phyloP scores from a whole-genome alignment of 2,329 filamentous ascomycete genomes.

The Colletotrichum falcatum region DNA sequence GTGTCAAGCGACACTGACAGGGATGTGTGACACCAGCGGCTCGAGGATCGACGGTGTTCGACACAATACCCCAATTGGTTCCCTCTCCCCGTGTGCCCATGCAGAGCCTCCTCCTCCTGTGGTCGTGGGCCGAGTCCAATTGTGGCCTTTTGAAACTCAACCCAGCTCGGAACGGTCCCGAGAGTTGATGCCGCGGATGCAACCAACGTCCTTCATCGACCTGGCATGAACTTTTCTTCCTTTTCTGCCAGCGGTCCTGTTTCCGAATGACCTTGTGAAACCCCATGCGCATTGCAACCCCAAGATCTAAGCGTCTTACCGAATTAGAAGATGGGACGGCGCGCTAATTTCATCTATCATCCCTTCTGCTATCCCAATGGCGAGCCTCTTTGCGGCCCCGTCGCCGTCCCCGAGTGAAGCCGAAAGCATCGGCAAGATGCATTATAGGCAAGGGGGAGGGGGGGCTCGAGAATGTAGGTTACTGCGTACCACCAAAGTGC shows the following conservation, averaged over 20 bases:
- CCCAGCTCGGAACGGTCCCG: constrained; percentile 35
- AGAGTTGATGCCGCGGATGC: constrained; percentile 33
- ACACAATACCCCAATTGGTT: background rate
- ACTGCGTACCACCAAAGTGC: background rate
- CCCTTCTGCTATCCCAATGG: background rate
- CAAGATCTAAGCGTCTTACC: constrained; percentile 18
- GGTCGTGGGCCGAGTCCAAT: constrained; percentile 19
- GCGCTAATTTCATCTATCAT: constrained; percentile 30
- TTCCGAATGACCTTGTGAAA: constrained; percentile 38
- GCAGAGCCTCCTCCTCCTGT: constrained; percentile 23
- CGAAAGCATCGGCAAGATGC: constrained; percentile 6
- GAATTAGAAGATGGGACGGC: constrained; percentile 33
- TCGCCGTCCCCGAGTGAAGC: constrained; percentile 12
- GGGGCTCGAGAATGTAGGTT: background rate
- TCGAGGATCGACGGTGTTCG: constrained; percentile 31
- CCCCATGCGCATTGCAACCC: constrained; percentile 28
- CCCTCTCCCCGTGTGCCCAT: background rate
- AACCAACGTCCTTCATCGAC: constrained; percentile 1
- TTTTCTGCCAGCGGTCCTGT: constrained; percentile 26
- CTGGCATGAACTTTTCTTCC: constrained; percentile 31
- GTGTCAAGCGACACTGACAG: constrained; percentile 32
- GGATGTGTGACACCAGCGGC: constrained; percentile 35
- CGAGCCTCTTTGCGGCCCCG: constrained; percentile 17
- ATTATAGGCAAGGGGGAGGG: background rate
- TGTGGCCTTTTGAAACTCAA: constrained; percentile 30